A percentile compares a stretch with the other conserved stretches of the same genome.
phyloP scores from a whole-genome alignment of 179 eudicot genomes.

The Corrigiola litoralis region DNA sequence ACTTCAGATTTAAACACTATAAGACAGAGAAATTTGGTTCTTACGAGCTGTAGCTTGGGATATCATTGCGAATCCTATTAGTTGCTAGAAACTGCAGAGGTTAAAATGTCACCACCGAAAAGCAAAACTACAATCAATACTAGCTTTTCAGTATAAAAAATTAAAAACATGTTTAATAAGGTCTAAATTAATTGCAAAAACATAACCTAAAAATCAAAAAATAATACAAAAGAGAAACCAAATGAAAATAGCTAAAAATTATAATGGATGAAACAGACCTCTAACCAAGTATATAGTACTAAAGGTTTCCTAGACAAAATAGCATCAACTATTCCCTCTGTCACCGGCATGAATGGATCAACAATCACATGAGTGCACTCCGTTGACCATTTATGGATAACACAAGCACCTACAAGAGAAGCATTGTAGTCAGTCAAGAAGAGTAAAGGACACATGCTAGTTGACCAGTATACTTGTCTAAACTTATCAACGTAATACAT shows the following conservation, averaged over 20 bases:
- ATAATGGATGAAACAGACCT: no score
- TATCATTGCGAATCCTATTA: slow-evolving; percentile 53
- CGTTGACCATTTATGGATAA: slow-evolving; percentile 50
- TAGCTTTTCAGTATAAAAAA: no score
- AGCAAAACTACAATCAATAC: background rate
- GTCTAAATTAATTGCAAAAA: no score
- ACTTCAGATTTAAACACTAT: background rate
- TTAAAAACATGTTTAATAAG: no score
- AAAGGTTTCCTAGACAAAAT: slow-evolving; percentile 62
- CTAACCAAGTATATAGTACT: slow-evolving; percentile 65
- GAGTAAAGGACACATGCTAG: slow-evolving; percentile 5
- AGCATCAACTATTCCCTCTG: slow-evolving; percentile 61
- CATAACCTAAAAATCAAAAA: no score
- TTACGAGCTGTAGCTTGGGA: slow-evolving; percentile 72
- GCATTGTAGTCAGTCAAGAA: slow-evolving; percentile 4
- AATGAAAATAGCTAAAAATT: background rate
- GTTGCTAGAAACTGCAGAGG: slow-evolving; percentile 53
- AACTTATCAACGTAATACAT: background rate
- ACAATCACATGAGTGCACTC: slow-evolving; percentile 90
- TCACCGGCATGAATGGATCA: slow-evolving; percentile 63
- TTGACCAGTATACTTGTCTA: background rate
- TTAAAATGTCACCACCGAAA: slow-evolving; percentile 7
- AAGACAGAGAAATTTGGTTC: slow-evolving; percentile 17
- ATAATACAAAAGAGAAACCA: background rate
- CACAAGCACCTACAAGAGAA: slow-evolving; percentile 54